Evolutionary conservation across 495 filamentous ascomycete species (phyloP).

Genomic region (Haplographium delicatum): DNA sequence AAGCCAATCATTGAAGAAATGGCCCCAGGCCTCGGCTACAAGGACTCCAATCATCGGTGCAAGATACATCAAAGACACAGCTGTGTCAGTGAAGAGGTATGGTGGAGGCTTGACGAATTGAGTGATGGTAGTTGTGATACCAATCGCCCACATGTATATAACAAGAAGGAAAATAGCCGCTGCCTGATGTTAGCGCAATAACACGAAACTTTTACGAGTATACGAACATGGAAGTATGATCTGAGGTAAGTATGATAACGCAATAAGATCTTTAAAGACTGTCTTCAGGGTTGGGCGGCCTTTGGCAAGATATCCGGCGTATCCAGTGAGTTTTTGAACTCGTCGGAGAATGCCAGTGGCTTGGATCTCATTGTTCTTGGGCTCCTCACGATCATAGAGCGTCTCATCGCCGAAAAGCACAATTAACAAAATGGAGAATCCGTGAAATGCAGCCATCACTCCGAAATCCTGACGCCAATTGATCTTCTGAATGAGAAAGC

Average conservation of each 20-base stretch:
- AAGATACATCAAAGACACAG: conserved; percentile 29
- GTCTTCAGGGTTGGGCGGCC: background rate
- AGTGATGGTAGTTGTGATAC: conserved; percentile 23
- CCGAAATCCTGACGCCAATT: conserved; percentile 10
- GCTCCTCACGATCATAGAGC: conserved; percentile 7
- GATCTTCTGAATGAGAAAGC: conserved; percentile 13
- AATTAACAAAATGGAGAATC: conserved; percentile 2
- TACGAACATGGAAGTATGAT: conserved; percentile 4
- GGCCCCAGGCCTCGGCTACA: conserved; percentile 10
- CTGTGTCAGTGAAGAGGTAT: conserved; percentile 28
- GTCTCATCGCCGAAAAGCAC: conserved; percentile 10
- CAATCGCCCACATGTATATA: background rate
- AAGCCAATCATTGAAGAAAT: conserved; percentile 19
- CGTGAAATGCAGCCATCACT: conserved; percentile 8
- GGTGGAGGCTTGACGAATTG: conserved; percentile 33
- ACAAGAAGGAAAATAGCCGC: background rate
- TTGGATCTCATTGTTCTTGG: background rate
- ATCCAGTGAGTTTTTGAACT: background rate
- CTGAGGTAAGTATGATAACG: conserved; percentile 1
- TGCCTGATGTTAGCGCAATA: too few species aligned
- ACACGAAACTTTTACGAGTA: too few species aligned
- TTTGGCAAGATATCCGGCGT: background rate
- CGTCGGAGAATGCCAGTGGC: background rate
- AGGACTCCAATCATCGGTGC: conserved; percentile 30
- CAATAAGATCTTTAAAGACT: conserved; percentile 11